Evolutionary conservation across 164 flowering plant genomes (phyloP).

Genomic region (Piper betle): DNA sequence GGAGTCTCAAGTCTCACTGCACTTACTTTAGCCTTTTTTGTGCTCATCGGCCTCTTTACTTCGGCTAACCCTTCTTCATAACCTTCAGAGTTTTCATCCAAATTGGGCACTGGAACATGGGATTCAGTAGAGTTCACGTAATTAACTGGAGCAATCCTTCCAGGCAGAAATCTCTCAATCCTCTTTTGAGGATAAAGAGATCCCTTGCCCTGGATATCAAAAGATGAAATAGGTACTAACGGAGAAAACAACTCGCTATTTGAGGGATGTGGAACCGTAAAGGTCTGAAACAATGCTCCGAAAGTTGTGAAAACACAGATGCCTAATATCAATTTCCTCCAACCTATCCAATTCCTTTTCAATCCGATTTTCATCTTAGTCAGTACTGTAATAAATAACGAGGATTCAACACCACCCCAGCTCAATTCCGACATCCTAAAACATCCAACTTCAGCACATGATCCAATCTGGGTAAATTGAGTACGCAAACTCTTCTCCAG

Average conservation of each 20-base stretch:
- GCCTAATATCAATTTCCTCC: slow-evolving; percentile 41
- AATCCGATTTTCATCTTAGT: neutral
- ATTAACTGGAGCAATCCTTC: slow-evolving; percentile 13
- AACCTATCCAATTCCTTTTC: slow-evolving; percentile 11
- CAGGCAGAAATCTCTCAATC: slow-evolving; percentile 9
- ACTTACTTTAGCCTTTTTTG: slow-evolving; percentile 4
- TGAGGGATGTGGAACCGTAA: slow-evolving; percentile 32
- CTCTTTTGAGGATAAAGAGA: slow-evolving; percentile 11
- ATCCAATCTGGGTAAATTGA: too few species aligned
- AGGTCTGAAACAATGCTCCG: slow-evolving; percentile 34
- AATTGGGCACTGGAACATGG: slow-evolving; percentile 5
- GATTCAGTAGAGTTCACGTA: slow-evolving; percentile 19
- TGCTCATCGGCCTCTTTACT: slow-evolving; percentile 13
- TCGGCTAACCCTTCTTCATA: neutral
- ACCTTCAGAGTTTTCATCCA: slow-evolving; percentile 6
- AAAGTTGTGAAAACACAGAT: slow-evolving; percentile 29
- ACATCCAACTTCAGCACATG: too few species aligned
- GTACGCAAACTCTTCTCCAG: too few species aligned
- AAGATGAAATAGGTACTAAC: slow-evolving; percentile 13
- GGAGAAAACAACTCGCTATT: slow-evolving; percentile 23
- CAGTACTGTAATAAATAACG: too few species aligned
- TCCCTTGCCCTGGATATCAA: slow-evolving; percentile 13
- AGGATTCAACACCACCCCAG: too few species aligned
- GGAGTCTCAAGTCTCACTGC: neutral
- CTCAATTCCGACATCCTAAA: too few species aligned